Conservation (phyloP, 2,329 filamentous ascomycete species). For the Fusarium brachygibbosum region DNA sequence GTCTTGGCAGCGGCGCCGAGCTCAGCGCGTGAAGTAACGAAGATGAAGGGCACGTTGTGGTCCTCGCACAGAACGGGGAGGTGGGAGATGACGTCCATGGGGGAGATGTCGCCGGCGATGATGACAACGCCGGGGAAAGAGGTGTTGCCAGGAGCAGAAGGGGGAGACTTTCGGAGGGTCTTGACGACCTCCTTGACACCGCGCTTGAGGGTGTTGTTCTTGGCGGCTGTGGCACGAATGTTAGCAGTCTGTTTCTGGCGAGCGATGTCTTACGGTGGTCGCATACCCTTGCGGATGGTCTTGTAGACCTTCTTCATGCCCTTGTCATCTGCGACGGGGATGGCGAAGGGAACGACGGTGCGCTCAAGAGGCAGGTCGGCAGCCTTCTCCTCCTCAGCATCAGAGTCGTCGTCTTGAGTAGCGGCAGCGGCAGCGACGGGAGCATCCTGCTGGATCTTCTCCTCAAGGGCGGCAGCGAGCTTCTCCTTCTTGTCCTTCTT, state of each 20-base stretch:
- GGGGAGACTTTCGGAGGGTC: constrained; percentile 90
- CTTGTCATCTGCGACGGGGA: constrained; percentile 85
- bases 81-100: constrained; percentile 98
- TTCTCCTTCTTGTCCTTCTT: constrained; percentile 83
- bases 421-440: constrained; percentile 59
- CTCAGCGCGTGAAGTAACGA: constrained; percentile 91
- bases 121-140: constrained; percentile 82
- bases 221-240: constrained; percentile 75
- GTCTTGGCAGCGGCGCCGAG: constrained; percentile 93
- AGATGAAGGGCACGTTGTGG: constrained; percentile 97
- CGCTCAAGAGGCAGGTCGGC: constrained; percentile 61
- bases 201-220: constrained; percentile 94
- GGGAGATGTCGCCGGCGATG: constrained; percentile 96
- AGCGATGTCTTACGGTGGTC: not conserved
- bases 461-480: constrained; percentile 74
- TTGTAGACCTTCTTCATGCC: constrained; percentile 73
- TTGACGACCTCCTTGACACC: constrained; percentile 99
- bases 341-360: constrained; percentile 85
- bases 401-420: constrained; percentile 58
- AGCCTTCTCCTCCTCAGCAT: constrained; percentile 62
- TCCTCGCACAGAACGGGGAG: constrained; percentile 98
- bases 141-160: constrained; percentile 73
- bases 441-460: constrained; percentile 71
- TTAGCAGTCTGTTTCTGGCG: constrained; percentile 28
- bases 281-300: constrained; percentile 68